Evolutionary conservation across 108 stramenopile species (phyloP).

Genomic region (Fistulifera pelliculosa): DNA sequence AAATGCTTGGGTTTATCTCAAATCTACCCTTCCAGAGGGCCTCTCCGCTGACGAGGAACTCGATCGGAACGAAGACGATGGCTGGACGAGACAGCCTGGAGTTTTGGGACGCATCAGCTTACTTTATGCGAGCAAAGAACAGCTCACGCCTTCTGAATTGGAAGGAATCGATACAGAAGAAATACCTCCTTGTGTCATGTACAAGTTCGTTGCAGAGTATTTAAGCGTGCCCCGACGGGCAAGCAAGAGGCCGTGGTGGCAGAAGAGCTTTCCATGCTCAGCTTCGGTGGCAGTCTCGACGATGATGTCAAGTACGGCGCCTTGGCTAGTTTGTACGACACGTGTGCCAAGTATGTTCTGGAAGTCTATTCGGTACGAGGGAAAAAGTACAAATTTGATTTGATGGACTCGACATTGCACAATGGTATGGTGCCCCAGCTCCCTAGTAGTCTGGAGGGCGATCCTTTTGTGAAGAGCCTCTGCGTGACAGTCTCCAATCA

Average conservation of each 20-base stretch:
- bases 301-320: constrained; percentile 58
- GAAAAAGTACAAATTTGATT: constrained; percentile 52
- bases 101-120: constrained; percentile 28
- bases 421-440: constrained; percentile 41
- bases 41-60: constrained; percentile 14
- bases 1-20: constrained; percentile 24
- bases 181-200: constrained; percentile 26
- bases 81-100: constrained; percentile 15
- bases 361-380: constrained; percentile 41
- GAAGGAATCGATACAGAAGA: constrained; percentile 24
- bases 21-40: not conserved
- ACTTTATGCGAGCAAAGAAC: constrained; percentile 28
- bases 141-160: constrained; percentile 31
- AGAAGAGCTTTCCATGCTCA: constrained; percentile 50
- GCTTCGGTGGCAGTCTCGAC: constrained; percentile 49
- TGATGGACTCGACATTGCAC: constrained; percentile 41
- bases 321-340: constrained; percentile 42
- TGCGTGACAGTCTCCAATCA: constrained; percentile 50
- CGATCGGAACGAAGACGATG: constrained; percentile 4
- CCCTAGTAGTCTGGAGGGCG: constrained; percentile 13
- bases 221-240: constrained; percentile 40
- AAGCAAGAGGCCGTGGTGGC: constrained; percentile 33
- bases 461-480: constrained; percentile 45
- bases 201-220: constrained; percentile 38
- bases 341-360: constrained; percentile 41